Evolutionary conservation across 306 rosid species (phyloP).

Genomic region (Trifolium subterraneum): DNA sequence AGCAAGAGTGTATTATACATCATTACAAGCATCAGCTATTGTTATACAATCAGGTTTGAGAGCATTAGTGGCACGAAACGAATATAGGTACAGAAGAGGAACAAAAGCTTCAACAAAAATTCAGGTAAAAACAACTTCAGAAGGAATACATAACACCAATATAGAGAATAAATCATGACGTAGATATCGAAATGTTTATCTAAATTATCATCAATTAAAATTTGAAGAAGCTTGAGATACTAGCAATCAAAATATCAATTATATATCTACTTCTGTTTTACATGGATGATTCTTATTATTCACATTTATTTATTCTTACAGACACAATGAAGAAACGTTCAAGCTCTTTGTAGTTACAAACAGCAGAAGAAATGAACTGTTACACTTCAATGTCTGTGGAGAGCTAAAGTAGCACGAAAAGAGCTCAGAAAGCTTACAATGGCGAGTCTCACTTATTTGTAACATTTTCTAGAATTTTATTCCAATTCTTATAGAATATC

Average conservation of each 20-base stretch:
- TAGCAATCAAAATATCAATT: constrained; percentile 7
- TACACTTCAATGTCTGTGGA: constrained; percentile 82
- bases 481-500: not conserved
- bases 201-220: not conserved
- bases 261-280: not conserved
- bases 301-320: constrained; percentile 45
- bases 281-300: constrained; percentile 5
- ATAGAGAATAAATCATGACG: constrained; percentile 26
- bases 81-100: constrained; percentile 66
- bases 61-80: constrained; percentile 83
- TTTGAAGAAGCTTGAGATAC: constrained; percentile 26
- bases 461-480: constrained; percentile 11
- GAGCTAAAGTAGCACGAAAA: constrained; percentile 76
- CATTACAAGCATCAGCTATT: constrained; percentile 63
- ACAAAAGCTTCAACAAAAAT: constrained; percentile 71
- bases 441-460: constrained; percentile 46
- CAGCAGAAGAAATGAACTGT: constrained; percentile 67
- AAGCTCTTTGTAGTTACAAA: constrained; percentile 66
- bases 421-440: constrained; percentile 79
- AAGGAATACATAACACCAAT: constrained; percentile 29
- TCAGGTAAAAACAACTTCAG: constrained; percentile 63
- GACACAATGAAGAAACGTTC: constrained; percentile 80
- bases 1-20: constrained; percentile 61
- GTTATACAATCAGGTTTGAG: constrained; percentile 80
- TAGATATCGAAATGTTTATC: constrained; percentile 23